A percentile compares a stretch with the other conserved stretches of the same genome.
phyloP scores from a whole-genome alignment of 441 rosid genomes.

The Bruguiera hainesii region DNA sequence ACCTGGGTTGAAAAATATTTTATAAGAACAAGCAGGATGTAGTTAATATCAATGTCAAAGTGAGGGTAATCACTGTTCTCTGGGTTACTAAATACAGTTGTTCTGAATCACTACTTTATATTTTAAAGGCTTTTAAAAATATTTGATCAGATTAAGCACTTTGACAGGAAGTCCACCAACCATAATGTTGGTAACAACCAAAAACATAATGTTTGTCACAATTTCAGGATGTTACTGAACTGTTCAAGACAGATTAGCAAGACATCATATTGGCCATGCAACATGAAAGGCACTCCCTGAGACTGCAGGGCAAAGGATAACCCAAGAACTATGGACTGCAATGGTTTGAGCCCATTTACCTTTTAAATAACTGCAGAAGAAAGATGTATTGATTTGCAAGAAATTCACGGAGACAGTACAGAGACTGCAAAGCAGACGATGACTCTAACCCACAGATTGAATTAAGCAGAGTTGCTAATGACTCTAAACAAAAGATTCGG shows the following conservation, averaged over 20 bases:
- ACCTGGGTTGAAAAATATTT: slow-evolving; percentile 34
- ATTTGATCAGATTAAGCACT: background rate
- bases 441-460: no score
- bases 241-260: no score
- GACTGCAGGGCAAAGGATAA: no score
- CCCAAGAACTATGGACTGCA: no score
- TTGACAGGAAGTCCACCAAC: background rate
- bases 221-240: background rate
- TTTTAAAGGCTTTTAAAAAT: background rate
- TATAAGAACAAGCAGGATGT: background rate
- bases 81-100: no score
- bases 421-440: background rate
- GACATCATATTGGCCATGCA: no score
- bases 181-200: background rate
- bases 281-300: no score
- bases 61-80: background rate
- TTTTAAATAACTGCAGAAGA: no score
- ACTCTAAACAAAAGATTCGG: background rate
- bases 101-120: background rate
- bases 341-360: no score
- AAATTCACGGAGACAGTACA: background rate
- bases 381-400: background rate
- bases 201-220: background rate
- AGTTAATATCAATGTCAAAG: background rate
- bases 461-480: background rate